phyloP scores from a whole-genome alignment of 768 basidiomycete genomes.

The Boletus rubroflammeus region DNA sequence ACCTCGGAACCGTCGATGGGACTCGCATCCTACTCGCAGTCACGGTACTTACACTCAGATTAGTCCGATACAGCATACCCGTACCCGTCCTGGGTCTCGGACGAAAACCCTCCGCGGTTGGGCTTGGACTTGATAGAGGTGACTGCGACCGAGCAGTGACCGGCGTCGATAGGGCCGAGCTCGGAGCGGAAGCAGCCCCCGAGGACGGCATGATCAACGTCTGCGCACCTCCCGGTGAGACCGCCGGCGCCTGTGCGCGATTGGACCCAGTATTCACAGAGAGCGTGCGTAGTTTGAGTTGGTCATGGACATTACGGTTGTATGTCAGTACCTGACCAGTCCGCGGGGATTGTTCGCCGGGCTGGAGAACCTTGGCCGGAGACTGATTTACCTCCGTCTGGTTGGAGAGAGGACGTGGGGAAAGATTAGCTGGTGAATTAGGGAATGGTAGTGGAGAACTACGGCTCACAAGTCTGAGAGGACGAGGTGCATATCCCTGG shows the following conservation, averaged over 20 bases:
- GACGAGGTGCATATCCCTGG: constrained; percentile 23
- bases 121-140: constrained; percentile 14
- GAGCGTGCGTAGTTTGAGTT: constrained; percentile 24
- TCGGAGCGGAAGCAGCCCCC: constrained; percentile 1
- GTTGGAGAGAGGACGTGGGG: not conserved
- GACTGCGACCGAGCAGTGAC: constrained; percentile 18
- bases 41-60: constrained; percentile 12
- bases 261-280: constrained; percentile 11
- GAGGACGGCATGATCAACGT: constrained; percentile 15
- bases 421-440: not conserved
- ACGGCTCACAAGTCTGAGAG: constrained; percentile 24
- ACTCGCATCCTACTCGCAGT: constrained; percentile 41
- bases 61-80: constrained; percentile 62
- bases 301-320: constrained; percentile 35
- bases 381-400: constrained; percentile 13
- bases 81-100: constrained; percentile 62
- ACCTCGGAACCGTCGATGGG: constrained; percentile 21
- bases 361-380: constrained; percentile 12
- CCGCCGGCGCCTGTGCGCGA: constrained; percentile 1
- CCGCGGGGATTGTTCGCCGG: constrained; percentile 22
- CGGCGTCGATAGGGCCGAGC: constrained; percentile 11
- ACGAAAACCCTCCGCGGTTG: constrained; percentile 21
- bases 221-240: constrained; percentile 24
- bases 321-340: constrained; percentile 28
- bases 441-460: constrained; percentile 13